Percentiles rank a stretch among this genome's conserved stretches.
Evolutionary conservation across 768 basidiomycete species (phyloP).

Genomic region (Lactarius evosmus): DNA sequence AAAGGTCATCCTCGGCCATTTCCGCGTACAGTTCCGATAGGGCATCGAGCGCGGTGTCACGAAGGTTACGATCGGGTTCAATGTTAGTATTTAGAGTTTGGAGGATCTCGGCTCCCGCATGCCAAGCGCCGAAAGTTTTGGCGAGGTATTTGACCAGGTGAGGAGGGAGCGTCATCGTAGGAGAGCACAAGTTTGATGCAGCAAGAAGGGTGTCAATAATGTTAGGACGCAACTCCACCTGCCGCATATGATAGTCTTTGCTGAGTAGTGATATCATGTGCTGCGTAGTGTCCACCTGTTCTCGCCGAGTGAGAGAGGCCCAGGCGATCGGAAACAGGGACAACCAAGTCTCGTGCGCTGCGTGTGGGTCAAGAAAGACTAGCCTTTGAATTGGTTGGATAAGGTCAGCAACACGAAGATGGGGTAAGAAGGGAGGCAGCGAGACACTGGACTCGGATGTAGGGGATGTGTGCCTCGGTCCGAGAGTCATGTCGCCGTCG

Average conservation of each 20-base stretch:
- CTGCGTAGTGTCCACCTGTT: constrained; percentile 85
- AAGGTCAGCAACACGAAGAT: constrained; percentile 48
- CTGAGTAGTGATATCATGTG: constrained; percentile 88
- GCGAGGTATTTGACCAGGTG: constrained; percentile 95
- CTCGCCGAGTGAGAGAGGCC: constrained; percentile 78
- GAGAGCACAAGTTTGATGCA: constrained; percentile 80
- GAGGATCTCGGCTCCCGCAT: constrained; percentile 82
- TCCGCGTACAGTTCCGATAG: constrained; percentile 95
- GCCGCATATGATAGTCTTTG: constrained; percentile 90
- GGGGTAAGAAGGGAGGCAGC: constrained; percentile 40
- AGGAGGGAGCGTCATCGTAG: constrained; percentile 86
- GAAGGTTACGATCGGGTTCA: constrained; percentile 74
- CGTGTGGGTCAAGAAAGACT: constrained; percentile 71
- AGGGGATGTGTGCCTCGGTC: constrained; percentile 41
- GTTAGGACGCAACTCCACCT: constrained; percentile 86
- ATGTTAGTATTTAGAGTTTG: constrained; percentile 71
- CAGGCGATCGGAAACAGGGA: constrained; percentile 84
- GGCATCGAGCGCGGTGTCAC: constrained; percentile 85
- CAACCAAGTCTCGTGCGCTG: constrained; percentile 82
- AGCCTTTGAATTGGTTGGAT: constrained; percentile 80
- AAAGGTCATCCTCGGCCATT: constrained; percentile 92
- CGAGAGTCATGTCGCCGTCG: constrained; percentile 44
- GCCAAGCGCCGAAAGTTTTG: constrained; percentile 97
- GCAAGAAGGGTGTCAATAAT: constrained; percentile 87
- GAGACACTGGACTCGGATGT: constrained; percentile 36